phyloP scores from a whole-genome alignment of 1,139 yeast genomes.

The Geotrichum carabidarum region DNA sequence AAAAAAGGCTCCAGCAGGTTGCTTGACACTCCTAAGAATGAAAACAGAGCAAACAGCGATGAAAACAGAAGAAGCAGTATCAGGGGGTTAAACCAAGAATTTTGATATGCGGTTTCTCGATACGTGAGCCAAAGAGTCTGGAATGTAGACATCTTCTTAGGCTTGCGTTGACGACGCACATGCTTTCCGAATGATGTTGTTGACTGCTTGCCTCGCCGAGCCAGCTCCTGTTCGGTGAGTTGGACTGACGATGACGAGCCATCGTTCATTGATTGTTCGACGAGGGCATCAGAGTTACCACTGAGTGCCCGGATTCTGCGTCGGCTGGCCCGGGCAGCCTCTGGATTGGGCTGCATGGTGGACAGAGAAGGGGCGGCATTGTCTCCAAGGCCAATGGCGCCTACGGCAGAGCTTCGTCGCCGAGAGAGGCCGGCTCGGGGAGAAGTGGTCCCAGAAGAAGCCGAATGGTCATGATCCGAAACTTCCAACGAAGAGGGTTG shows the following conservation, averaged over 20 bases:
- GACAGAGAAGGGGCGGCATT: slow-evolving; percentile 38
- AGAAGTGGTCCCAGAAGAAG: neutral
- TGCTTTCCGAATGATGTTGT: neutral
- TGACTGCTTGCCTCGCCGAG: slow-evolving; percentile 1
- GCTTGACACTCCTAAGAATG: slow-evolving; percentile 36
- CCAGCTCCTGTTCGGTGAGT: neutral
- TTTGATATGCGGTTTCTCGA: slow-evolving; percentile 59
- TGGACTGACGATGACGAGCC: slow-evolving; percentile 9
- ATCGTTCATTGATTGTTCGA: slow-evolving; percentile 30
- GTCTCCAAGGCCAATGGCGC: slow-evolving; percentile 40
- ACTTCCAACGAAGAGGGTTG: neutral
- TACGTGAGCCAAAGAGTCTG: slow-evolving; percentile 48
- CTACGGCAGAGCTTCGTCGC: slow-evolving; percentile 34
- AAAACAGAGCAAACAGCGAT: slow-evolving; percentile 33
- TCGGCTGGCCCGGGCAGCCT: slow-evolving; percentile 33
- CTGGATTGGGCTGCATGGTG: slow-evolving; percentile 36
- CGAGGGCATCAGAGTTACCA: slow-evolving; percentile 16
- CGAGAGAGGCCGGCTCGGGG: slow-evolving; percentile 1
- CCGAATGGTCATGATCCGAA: neutral
- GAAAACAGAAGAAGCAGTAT: slow-evolving; percentile 39
- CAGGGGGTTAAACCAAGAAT: slow-evolving; percentile 76
- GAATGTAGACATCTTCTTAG: slow-evolving; percentile 6
- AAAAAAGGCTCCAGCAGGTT: slow-evolving; percentile 66
- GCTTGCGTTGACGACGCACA: slow-evolving; percentile 7
- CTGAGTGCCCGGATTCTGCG: slow-evolving; percentile 37